Base-by-base conservation (phyloP, 495 filamentous ascomycete species). In the Jackrogersella multiformis region DNA sequence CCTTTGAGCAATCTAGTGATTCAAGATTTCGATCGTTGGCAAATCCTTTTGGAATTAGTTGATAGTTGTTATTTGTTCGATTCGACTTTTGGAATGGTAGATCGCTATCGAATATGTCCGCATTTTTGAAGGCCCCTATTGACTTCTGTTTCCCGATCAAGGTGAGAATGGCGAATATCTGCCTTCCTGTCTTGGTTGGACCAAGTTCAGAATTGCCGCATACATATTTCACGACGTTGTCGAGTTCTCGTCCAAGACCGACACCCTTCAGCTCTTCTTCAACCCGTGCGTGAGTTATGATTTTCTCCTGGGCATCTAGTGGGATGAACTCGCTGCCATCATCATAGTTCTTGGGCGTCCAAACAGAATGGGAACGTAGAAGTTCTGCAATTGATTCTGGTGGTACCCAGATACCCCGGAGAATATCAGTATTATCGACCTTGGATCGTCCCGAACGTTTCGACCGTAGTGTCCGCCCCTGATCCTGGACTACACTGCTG, bases 131-230 rank as follows among this genome's bases (percentile, higher is more conserved):
- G 5, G 3, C 16, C n/a, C 12, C 9, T 15, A 53, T 53, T 7
- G 10, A 53, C 7, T 28, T 3, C 8, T 35, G 26, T 36, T 53
- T 53, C n/a, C 16, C 15, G 1, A 34, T 53, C 24, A 36, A 53
- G n/a, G 16, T 12, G 7, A 53, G 49, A 20, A 53, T 36, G 4
- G 28, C 49, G 8, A 53, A 53, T 53, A 53, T 53, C 13, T 53
- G 10, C 15, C 23, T 53, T 35, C 30, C 49, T 20, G 9, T 35
- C 15, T n/a, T n/a, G 8, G n/a, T 10, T 1, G 26, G 6, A 12
- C 18, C 10, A 9, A 13, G 1, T 12, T 13, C 4, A 2, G 26
- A 1, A 5, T 4, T 53, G 4, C 49, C 49, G 12, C 49, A 53
- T 9, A 53, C 10, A 7, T 53, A 53, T 18, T 53, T n/a, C n/a